These are phyloP conservation scores for Aspergillus ustus DNA, from an alignment of 2,329 filamentous ascomycete genomes.

Conservation along the genomic window DNA sequence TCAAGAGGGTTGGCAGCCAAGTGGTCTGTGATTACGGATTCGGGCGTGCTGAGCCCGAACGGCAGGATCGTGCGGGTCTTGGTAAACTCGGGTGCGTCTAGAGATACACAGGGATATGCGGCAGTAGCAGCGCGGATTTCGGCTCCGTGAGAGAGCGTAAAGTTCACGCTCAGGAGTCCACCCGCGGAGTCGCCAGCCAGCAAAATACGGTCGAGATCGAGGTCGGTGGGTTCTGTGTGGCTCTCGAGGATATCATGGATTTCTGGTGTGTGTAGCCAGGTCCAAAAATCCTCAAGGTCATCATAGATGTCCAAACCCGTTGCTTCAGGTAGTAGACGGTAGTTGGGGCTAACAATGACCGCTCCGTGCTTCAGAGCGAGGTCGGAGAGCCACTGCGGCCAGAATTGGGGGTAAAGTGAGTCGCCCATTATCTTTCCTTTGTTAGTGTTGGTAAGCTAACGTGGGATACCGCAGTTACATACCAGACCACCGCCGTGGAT, in stretches of 20 bases:
- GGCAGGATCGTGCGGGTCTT: slow-evolving; percentile 17
- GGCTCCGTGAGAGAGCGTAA: slow-evolving; percentile 31
- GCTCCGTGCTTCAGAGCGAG: slow-evolving; percentile 45
- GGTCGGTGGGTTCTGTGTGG: slow-evolving; percentile 15
- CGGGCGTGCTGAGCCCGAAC: slow-evolving; percentile 21
- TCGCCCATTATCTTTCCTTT: slow-evolving; percentile 34
- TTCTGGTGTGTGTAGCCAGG: slow-evolving; percentile 43
- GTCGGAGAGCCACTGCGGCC: slow-evolving; percentile 42
- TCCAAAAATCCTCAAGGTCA: slow-evolving; percentile 55
- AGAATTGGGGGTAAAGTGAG: slow-evolving; percentile 34
- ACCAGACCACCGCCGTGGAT: slow-evolving; percentile 54
- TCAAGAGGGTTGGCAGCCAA: slow-evolving; percentile 17
- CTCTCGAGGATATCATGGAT: slow-evolving; percentile 19
- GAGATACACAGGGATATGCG: slow-evolving; percentile 40
- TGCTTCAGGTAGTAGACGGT: slow-evolving; percentile 57
- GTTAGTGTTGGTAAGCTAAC: neutral
- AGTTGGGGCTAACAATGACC: slow-evolving; percentile 54
- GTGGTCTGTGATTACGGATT: slow-evolving; percentile 20
- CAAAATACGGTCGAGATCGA: slow-evolving; percentile 33
- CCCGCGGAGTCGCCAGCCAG: slow-evolving; percentile 37
- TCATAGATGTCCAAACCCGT: slow-evolving; percentile 51
- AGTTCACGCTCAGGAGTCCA: slow-evolving; percentile 34
- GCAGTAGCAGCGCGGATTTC: slow-evolving; percentile 36
- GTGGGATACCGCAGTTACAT: slow-evolving; percentile 5
- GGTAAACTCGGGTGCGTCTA: slow-evolving; percentile 25